phyloP scores from a whole-genome alignment of 2,329 filamentous ascomycete genomes.

The Talaromyces sp. region DNA sequence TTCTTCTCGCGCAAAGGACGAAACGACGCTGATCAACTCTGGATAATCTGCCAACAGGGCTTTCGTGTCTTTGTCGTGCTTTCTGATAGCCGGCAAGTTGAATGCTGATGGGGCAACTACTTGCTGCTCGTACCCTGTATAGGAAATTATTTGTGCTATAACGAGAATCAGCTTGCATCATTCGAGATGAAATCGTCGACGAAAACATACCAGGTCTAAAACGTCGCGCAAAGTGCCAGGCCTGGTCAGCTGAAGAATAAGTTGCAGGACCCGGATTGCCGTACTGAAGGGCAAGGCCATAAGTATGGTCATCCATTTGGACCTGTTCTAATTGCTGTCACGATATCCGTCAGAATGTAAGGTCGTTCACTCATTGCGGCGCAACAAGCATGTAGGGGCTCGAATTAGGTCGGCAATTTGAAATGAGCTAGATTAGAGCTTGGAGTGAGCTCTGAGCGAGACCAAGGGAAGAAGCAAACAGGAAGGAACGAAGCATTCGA shows the following conservation, averaged over 20 bases:
- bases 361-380: constrained; percentile 7
- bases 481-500: background rate
- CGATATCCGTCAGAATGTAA: constrained; percentile 1
- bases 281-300: constrained; percentile 49
- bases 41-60: constrained; percentile 28
- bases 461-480: background rate
- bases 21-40: constrained; percentile 30
- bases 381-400: background rate
- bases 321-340: constrained; percentile 17
- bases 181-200: background rate
- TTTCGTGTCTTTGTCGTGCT: constrained; percentile 11
- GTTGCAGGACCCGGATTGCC: constrained; percentile 51
- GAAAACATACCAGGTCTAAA: constrained; percentile 24
- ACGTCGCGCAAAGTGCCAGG: constrained; percentile 47
- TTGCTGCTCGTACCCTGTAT: constrained; percentile 28
- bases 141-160: constrained; percentile 20
- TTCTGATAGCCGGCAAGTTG: background rate
- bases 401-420: no score
- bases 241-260: constrained; percentile 45
- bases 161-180: constrained; percentile 1
- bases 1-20: constrained; percentile 28
- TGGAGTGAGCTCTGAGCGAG: background rate
- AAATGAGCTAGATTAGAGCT: no score
- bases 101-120: constrained; percentile 22
- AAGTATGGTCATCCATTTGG: constrained; percentile 53